Evolutionary conservation across 306 rosid species (phyloP).

Genomic region (Arachis stenosperma): DNA sequence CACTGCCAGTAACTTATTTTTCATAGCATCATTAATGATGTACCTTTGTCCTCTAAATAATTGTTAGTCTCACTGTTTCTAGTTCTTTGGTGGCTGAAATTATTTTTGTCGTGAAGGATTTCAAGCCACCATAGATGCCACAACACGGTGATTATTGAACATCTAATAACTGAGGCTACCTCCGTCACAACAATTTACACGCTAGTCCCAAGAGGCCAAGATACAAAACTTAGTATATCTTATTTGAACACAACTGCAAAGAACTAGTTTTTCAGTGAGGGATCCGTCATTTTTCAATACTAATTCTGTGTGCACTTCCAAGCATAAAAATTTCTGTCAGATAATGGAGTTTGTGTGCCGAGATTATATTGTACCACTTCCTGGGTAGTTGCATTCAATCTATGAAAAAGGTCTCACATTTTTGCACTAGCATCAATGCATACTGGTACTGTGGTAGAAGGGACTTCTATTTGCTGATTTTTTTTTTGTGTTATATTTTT

Average conservation of each 20-base stretch:
- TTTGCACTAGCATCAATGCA: neutral
- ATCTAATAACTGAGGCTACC: neutral
- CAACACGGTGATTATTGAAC: neutral
- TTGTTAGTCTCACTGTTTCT: neutral
- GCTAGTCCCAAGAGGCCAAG: neutral
- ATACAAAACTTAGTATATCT: neutral
- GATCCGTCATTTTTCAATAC: neutral
- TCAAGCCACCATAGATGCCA: neutral
- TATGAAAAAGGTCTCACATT: neutral
- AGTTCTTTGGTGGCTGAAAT: conserved; percentile 5
- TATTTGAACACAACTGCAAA: neutral
- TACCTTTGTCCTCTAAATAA: neutral
- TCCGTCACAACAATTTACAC: neutral
- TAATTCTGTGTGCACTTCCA: neutral
- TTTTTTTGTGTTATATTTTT: neutral
- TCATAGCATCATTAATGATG: neutral
- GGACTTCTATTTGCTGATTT: neutral
- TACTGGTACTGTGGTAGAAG: neutral
- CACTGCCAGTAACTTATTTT: neutral
- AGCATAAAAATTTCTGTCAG: neutral
- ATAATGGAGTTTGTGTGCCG: neutral
- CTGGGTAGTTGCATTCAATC: neutral
- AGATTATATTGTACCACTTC: neutral
- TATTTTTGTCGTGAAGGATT: neutral
- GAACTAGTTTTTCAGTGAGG: neutral